Evolutionary conservation across 1,284 basidiomycete genomes (phyloP).

Genomic region (Cryptococcus sp.): DNA sequence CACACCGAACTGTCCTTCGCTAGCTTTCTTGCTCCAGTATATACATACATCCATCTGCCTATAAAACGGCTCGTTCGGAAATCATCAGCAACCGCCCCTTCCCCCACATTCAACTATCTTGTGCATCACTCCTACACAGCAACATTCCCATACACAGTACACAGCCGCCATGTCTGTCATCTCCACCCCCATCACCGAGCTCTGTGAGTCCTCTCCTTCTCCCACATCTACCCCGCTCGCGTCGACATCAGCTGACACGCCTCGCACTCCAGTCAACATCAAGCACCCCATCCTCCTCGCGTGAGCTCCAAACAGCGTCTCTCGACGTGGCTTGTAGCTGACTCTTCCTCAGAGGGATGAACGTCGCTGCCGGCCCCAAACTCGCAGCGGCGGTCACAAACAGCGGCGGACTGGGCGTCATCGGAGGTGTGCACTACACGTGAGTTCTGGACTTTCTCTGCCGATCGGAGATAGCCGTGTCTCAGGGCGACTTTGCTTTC

Average conservation of each 20-base stretch:
- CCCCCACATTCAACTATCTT: too few species aligned
- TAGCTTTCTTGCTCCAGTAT: too few species aligned
- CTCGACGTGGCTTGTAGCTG: not conserved
- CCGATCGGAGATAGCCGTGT: not conserved
- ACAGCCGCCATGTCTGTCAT: constrained; percentile 37
- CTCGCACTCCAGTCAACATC: constrained; percentile 58
- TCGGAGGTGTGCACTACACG: constrained; percentile 78
- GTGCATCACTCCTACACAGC: too few species aligned
- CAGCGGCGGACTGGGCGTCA: constrained; percentile 80
- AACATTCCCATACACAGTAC: too few species aligned
- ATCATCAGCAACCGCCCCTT: too few species aligned
- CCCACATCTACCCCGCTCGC: not conserved
- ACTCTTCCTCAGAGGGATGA: constrained; percentile 60
- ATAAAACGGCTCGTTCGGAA: too few species aligned
- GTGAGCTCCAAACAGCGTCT: constrained; percentile 19
- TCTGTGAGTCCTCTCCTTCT: constrained; percentile 51
- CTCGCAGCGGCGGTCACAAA: constrained; percentile 71
- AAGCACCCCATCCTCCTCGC: constrained; percentile 84
- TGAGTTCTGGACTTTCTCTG: constrained; percentile 47
- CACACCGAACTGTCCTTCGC: too few species aligned
- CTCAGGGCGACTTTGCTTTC: not conserved
- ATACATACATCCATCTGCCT: too few species aligned
- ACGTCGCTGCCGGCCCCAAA: constrained; percentile 80
- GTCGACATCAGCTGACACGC: not conserved
- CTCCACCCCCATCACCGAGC: constrained; percentile 69